Conservation (phyloP, 306 rosid species). For the Vicia villosa region DNA sequence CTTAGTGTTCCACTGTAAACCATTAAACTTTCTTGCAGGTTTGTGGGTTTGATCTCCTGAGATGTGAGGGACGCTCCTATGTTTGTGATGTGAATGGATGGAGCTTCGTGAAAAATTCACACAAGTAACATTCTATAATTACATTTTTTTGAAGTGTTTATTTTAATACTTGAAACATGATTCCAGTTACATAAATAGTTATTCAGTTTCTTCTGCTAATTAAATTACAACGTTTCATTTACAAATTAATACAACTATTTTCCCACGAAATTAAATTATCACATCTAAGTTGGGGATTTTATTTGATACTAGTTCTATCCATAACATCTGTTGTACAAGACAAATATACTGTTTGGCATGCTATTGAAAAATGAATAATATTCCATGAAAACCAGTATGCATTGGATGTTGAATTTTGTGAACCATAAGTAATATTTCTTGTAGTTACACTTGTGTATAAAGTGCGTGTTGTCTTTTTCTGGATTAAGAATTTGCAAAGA, state of each 20-base stretch:
- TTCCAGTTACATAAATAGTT: constrained; percentile 14
- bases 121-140: constrained; percentile 65
- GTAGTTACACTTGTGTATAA: background rate
- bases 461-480: background rate
- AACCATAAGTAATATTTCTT: constrained; percentile 3
- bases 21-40: constrained; percentile 59
- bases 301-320: constrained; percentile 3
- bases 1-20: constrained; percentile 12
- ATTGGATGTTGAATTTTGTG: constrained; percentile 17
- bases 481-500: constrained; percentile 1
- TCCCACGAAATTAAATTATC: background rate
- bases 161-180: constrained; percentile 17
- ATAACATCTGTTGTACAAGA: constrained; percentile 6
- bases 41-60: constrained; percentile 96
- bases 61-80: constrained; percentile 93
- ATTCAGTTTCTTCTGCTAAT: constrained; percentile 19
- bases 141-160: constrained; percentile 22
- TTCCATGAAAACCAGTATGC: constrained; percentile 10
- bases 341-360: constrained; percentile 13
- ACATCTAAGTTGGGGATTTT: constrained; percentile 8
- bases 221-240: background rate
- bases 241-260: constrained; percentile 1
- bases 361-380: constrained; percentile 8
- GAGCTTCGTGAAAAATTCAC: constrained; percentile 96
- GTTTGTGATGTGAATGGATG: constrained; percentile 99